Evolutionary conservation across 352 stramenopile genomes (phyloP), one percentile per base, ranked within the genome.

Genomic region (Peronosclerospora sorghi): DNA sequence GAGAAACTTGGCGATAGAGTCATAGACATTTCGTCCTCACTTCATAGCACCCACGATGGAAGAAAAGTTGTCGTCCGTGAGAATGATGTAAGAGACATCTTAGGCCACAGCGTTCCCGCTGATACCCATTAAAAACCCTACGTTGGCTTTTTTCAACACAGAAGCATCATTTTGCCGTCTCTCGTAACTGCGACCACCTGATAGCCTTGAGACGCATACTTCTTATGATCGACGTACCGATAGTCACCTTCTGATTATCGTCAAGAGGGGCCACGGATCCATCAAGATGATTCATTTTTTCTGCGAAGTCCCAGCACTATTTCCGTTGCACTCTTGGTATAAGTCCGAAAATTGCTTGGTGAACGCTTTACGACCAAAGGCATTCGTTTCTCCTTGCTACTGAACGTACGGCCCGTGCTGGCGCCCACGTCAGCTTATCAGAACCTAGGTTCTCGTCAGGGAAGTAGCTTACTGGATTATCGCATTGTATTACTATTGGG

Each of bases 1-100:
- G 26, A 98, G 61, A 56, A 98, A 98, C 65, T 97, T 98, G 38
- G 83, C 60, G 48, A 98, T 97, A 48, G 93, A 97, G 58, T 98
- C 94, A 65, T 97, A 98, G 12, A 98, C 89, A 44, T 93, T 96
- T 34, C 95, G 73, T 6, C 95, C 95, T 92, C 90, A 97, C 57
- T 97, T 86, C 45, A 97, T 92, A 17, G 92, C 90, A 46, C 88
- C 95, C 38, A 98, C 91, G 58, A 97, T 97, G 10, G 85, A 96
- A 18, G 80, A 83, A 62, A 98, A 97, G 50, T 96, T 95, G 62
- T 97, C 90, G 62, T 98, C 94, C 66, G 96, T 87, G 35, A 96
- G 68, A 41, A 97, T 93, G 66, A 98, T 97, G 44, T 98, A 89
- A 23, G 82, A 95, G 2, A 90, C 93, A 39, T 97, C 88, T 63